Conservation (phyloP, 164 flowering plant genomes). For the Platanus orientalis region DNA sequence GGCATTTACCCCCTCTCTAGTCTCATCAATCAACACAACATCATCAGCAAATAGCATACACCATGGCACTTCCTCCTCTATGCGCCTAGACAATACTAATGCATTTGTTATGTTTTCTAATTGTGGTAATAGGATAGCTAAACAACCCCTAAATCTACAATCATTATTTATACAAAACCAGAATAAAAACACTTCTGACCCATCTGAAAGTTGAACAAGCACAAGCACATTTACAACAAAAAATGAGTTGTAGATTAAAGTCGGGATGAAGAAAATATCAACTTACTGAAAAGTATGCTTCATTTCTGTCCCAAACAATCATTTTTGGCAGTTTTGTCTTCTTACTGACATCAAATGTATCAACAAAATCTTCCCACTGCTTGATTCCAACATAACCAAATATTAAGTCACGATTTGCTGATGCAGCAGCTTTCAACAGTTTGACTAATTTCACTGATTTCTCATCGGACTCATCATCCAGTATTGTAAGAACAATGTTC, state of each 20-base stretch:
- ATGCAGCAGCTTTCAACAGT: constrained; percentile 82
- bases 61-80: too few relatives aligned
- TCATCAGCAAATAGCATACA: too few relatives aligned
- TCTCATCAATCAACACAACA: too few relatives aligned
- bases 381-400: constrained; percentile 84
- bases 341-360: constrained; percentile 59
- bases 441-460: constrained; percentile 57
- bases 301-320: constrained; percentile 88
- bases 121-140: too few relatives aligned
- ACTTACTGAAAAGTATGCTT: constrained; percentile 78
- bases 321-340: constrained; percentile 72
- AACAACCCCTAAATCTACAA: too few relatives aligned
- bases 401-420: constrained; percentile 84
- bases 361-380: constrained; percentile 75
- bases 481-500: constrained; percentile 67
- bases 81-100: too few relatives aligned
- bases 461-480: constrained; percentile 71
- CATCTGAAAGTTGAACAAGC: not conserved
- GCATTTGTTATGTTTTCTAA: too few relatives aligned
- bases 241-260: not conserved
- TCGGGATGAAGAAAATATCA: not conserved
- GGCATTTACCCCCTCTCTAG: too few relatives aligned
- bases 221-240: not conserved
- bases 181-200: too few relatives aligned
- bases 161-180: too few relatives aligned